A percentile compares a stretch with the other conserved stretches of the same genome.
Conservation (phyloP, 1,284 basidiomycete species). For the Trichosporon asahii region DNA sequence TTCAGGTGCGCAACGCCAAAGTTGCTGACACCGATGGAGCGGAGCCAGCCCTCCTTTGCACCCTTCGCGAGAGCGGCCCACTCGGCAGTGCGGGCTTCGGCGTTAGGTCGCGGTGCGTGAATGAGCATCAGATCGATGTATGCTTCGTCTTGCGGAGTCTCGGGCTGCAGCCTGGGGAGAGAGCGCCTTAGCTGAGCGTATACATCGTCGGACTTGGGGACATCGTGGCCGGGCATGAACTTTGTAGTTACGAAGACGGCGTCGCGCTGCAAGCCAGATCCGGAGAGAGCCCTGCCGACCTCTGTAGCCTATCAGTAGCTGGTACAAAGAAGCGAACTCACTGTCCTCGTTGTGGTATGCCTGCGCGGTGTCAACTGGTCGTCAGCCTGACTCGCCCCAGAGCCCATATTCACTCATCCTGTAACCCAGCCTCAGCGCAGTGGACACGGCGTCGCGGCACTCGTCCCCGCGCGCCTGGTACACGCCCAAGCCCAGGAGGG, state of each 20-base stretch:
- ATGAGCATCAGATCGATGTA: conserved; percentile 76
- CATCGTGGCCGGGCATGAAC: conserved; percentile 58
- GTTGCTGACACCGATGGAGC: conserved; percentile 72
- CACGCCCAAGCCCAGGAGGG: conserved; percentile 75
- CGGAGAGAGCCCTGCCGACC: conserved; percentile 32
- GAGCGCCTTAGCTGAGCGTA: conserved; percentile 26
- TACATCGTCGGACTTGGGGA: conserved; percentile 53
- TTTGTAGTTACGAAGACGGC: conserved; percentile 59
- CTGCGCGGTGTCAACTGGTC: conserved; percentile 57
- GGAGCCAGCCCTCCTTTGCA: conserved; percentile 63
- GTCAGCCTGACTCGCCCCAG: conserved; percentile 17
- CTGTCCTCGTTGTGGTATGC: conserved; percentile 71
- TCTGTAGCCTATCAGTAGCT: conserved; percentile 24
- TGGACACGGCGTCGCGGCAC: conserved; percentile 59
- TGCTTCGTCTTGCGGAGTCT: conserved; percentile 30
- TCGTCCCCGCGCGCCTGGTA: conserved; percentile 65
- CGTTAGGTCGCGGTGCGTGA: conserved; percentile 53
- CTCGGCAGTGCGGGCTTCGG: conserved; percentile 34
- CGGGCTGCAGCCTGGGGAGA: conserved; percentile 26
- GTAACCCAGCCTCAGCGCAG: conserved; percentile 72
- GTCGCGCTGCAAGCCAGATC: conserved; percentile 36
- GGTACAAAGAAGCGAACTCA: conserved; percentile 55
- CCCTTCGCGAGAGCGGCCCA: conserved; percentile 38
- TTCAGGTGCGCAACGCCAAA: conserved; percentile 73
- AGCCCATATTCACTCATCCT: conserved; percentile 53